Evolutionary conservation across 441 rosid genomes (phyloP).

Genomic region (Croton laevigatus): DNA sequence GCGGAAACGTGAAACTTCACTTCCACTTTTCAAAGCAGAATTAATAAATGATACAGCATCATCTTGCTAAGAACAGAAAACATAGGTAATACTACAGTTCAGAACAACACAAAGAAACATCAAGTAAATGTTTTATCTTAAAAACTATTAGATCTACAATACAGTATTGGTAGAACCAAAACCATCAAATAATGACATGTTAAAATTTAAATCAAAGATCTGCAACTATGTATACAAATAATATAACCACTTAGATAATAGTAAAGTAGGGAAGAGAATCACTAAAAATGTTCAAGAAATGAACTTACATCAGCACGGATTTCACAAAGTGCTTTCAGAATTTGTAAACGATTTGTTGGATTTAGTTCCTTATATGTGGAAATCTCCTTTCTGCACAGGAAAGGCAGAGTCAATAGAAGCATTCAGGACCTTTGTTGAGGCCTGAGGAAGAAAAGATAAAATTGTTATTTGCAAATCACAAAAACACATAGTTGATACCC

Average conservation of each 20-base stretch:
- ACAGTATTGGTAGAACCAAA: too few relatives aligned
- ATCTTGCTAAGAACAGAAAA: constrained; percentile 52
- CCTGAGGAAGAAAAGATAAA: constrained; percentile 9
- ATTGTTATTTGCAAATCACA: not conserved
- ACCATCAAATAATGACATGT: not conserved
- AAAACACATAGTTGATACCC: constrained; percentile 40
- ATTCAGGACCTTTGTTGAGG: constrained; percentile 7
- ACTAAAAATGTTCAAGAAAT: constrained; percentile 8
- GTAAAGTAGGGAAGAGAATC: constrained; percentile 17
- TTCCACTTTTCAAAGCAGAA: constrained; percentile 47
- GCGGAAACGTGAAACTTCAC: constrained; percentile 42
- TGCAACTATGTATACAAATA: not conserved
- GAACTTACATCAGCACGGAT: constrained; percentile 61
- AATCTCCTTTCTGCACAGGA: constrained; percentile 54
- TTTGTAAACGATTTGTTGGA: constrained; percentile 47
- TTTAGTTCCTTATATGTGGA: constrained; percentile 56
- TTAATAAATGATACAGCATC: constrained; percentile 56
- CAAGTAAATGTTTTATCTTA: constrained; percentile 14
- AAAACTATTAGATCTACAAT: not conserved
- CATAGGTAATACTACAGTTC: constrained; percentile 16
- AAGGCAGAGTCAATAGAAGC: constrained; percentile 17
- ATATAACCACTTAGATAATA: not conserved
- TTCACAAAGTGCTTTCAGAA: constrained; percentile 83
- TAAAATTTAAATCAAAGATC: not conserved
- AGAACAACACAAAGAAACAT: constrained; percentile 13